Base-by-base conservation (phyloP, 208 protist genomes). In the Acanthamoeba divionensis region DNA sequence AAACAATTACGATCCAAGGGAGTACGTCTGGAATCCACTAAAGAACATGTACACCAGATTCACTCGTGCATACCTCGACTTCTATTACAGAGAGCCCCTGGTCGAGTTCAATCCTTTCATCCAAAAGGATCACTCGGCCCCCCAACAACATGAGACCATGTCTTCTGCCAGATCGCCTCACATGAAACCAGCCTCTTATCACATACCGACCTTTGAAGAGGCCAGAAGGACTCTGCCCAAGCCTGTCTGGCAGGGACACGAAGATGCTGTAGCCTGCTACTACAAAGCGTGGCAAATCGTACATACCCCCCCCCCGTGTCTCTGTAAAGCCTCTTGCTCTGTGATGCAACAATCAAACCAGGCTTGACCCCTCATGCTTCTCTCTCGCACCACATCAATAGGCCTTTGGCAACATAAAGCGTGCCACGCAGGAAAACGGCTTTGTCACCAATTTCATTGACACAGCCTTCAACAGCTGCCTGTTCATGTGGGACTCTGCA, bases 61-160 rank as follows among this genome's bases (percentile, higher is more conserved):
- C 69, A 79, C 69, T 41, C 26, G 69, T 41, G 69, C 69, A 41
- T 79, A 79, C 69, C 44, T 79, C 10, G 69, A 79, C 69, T 79
- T 79, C 69, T 79, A 79, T 48, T 79, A 79, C 69, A 79, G 38
- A 48, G 69, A 79, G 44, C 69, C 69, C 69, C 50, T 79, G 69
- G 69, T 79, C 6, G 69, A 21, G 45, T 54, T 55, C 69, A 79
- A 79, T 29, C 69, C 24, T 48, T 79, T 57, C 69, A 79, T 79
- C 36, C 38, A 7, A 9, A 33, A 48, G 45, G 55, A 79, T 36
- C 63, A 15, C 7, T 48, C 29, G 55, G 69, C 29, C 12, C 45
- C 13, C 36, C 12, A 79, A 4, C 1, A 15, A 33, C n/a, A 29
- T 10, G 60, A 12, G 31, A 29, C 26, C 31, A 67, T 10, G 13